Evolutionary conservation across 768 basidiomycete genomes (phyloP), one percentile per base, ranked within the genome.

Genomic region (Boletus sensibilis): DNA sequence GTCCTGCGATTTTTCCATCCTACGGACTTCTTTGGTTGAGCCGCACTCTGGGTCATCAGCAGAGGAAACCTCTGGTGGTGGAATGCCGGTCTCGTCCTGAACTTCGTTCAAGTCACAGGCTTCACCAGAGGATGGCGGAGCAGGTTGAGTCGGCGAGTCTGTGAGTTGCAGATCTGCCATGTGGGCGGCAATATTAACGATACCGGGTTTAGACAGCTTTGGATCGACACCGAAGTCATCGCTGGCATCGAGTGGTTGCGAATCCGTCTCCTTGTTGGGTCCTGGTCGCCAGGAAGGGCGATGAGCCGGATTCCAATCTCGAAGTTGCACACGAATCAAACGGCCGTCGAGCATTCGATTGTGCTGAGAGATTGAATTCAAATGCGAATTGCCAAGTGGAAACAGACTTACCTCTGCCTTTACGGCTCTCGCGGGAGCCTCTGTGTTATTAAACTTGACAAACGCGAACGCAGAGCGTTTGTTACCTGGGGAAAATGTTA

Each of bases 381-480:
- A 34, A 58, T 50, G 47, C 18, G 52, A 6, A 25, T 39, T 21
- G 20, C 16, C 12, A 52, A 43, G 27, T 16, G 21, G 35, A 27
- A 21, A 58, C 64, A 25, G 21, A 35, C 55, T 21, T 50, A 88
- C 90, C 78, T 90, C 84, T 68, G 81, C 81, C 29, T 69, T 70
- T 21, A 91, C 79, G 5, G 90, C 90, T 53, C 78, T 80, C n/a
- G 79, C 76, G n/a, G 89, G 82, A 33, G 83, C 76, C 10, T 86
- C 83, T 3, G 77, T 76, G 54, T 84, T 82, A 57, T 81, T 76
- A 66, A 86, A 92, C 66, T 80, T 87, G 55, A 92, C 81, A 64
- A 92, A 91, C 2, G 90, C 90, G 66, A 90, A 92, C 3, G 83
- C 88, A n/a, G 84, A 78, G 59, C 78, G 79, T 43, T 82, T 82